Percentiles rank a stretch among this genome's conserved stretches.
phyloP scores from a whole-genome alignment of 1,139 yeast genomes.

The Suhomyces guaymorum region DNA sequence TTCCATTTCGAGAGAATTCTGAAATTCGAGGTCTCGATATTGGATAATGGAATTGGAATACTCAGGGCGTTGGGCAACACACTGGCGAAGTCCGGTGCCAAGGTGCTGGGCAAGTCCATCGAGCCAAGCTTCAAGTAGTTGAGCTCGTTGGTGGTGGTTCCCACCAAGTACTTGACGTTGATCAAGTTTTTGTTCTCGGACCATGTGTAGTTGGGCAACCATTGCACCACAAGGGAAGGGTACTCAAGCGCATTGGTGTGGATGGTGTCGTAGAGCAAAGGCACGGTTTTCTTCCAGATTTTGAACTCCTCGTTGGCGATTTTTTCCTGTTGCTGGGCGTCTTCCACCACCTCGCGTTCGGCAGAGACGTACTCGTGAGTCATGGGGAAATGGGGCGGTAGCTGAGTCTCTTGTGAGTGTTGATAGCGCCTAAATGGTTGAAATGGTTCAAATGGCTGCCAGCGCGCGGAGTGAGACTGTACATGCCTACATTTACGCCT shows the following conservation, averaged over 20 bases:
- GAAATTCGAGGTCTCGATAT: constrained; percentile 29
- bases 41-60: constrained; percentile 31
- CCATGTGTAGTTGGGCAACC: constrained; percentile 44
- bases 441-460: too few species aligned
- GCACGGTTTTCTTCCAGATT: constrained; percentile 96
- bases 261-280: constrained; percentile 77
- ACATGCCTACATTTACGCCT: too few species aligned
- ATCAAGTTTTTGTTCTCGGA: constrained; percentile 34
- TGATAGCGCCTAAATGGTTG: too few species aligned
- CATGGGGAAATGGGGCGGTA: constrained; percentile 9
- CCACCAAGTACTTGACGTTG: constrained; percentile 45
- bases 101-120: constrained; percentile 52
- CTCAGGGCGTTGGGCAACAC: constrained; percentile 22
- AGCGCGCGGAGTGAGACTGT: too few species aligned
- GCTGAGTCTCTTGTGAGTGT: too few species aligned
- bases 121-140: constrained; percentile 50
- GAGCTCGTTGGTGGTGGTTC: constrained; percentile 48
- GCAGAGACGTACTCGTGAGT: constrained; percentile 22
- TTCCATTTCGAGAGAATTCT: constrained; percentile 46
- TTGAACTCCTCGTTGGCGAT: constrained; percentile 71
- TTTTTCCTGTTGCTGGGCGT: constrained; percentile 53
- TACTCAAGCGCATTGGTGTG: constrained; percentile 66
- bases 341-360: constrained; percentile 38
- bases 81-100: constrained; percentile 38
- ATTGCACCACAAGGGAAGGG: constrained; percentile 56